phyloP scores from a whole-genome alignment of 2,329 filamentous ascomycete genomes.

The Clonostachys chloroleuca region DNA sequence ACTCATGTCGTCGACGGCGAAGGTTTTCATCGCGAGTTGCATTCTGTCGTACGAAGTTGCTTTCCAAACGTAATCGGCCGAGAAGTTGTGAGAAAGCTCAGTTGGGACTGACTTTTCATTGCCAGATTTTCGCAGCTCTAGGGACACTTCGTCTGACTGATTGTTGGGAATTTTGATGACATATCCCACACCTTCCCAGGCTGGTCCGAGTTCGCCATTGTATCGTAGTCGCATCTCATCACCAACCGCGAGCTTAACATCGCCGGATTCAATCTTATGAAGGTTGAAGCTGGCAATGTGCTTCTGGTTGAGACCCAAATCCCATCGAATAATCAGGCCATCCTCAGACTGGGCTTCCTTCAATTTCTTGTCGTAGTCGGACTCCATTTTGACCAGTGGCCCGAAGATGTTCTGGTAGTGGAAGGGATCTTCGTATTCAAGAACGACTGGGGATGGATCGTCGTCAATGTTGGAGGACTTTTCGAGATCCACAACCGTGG shows the following conservation, averaged over 20 bases:
- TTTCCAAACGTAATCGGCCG: constrained; percentile 98
- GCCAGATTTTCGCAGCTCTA: constrained; percentile 89
- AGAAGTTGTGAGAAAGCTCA: constrained; percentile 96
- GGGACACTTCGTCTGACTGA: constrained; percentile 93
- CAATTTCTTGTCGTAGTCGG: constrained; percentile 97
- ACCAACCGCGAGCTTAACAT: constrained; percentile 95
- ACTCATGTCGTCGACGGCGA: constrained; percentile 95
- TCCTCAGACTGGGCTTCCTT: constrained; percentile 98
- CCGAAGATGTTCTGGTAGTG: constrained; percentile 99
- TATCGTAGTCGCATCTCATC: constrained; percentile 98
- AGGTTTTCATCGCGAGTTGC: constrained; percentile 99
- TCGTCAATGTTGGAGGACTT: constrained; percentile 91
- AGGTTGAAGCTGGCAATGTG: constrained; percentile 92
- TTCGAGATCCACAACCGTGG: constrained; percentile 87
- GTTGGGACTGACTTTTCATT: constrained; percentile 96
- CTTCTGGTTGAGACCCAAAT: constrained; percentile 94
- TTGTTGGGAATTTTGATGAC: constrained; percentile 99
- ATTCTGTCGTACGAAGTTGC: constrained; percentile 98
- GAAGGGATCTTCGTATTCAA: constrained; percentile 95
- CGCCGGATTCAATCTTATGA: constrained; percentile 93
- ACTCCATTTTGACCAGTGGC: constrained; percentile 96
- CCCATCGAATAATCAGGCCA: constrained; percentile 90
- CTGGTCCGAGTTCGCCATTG: constrained; percentile 83
- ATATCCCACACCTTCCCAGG: constrained; percentile 98
- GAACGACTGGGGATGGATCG: constrained; percentile 84